These are phyloP conservation scores for Melaleuca quinquenervia DNA, from an alignment of 345 rosid species.

Conservation along the genomic window DNA sequence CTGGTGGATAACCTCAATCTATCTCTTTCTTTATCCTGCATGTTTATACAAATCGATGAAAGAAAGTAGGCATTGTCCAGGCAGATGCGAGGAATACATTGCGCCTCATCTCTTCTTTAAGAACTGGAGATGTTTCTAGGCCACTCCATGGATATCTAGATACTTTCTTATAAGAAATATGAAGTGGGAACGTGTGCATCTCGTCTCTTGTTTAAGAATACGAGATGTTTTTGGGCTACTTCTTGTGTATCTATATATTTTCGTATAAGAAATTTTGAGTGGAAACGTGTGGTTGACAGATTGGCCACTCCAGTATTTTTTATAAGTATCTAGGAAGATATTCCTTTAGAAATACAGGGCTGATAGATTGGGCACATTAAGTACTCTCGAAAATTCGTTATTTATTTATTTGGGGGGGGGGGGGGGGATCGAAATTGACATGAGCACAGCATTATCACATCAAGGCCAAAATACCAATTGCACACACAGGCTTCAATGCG, in stretches of 20 bases:
- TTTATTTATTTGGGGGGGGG: too few species aligned
- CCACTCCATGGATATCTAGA: background rate
- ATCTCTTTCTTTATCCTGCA: background rate
- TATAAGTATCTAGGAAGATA: background rate
- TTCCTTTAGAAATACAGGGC: fast-evolving
- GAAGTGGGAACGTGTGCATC: too few species aligned
- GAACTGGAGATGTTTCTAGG: background rate
- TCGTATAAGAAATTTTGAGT: background rate
- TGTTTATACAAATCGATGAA: background rate
- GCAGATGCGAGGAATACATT: fast-evolving
- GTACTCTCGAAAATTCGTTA: background rate
- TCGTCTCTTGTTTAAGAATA: background rate
- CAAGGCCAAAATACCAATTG: too few species aligned
- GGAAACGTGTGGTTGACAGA: fast-evolving
- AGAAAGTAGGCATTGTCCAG: background rate
- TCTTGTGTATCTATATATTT: background rate
- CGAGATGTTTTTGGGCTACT: fast-evolving
- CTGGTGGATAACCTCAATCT: background rate
- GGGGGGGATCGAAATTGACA: too few species aligned
- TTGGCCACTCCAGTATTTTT: background rate
- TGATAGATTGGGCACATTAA: background rate
- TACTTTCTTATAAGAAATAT: too few species aligned
- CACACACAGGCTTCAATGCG: background rate
- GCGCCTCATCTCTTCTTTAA: background rate
- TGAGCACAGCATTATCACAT: too few species aligned